Base-by-base conservation (phyloP, 257 asterid genomes). In the Fraxinus quadrangulata region DNA sequence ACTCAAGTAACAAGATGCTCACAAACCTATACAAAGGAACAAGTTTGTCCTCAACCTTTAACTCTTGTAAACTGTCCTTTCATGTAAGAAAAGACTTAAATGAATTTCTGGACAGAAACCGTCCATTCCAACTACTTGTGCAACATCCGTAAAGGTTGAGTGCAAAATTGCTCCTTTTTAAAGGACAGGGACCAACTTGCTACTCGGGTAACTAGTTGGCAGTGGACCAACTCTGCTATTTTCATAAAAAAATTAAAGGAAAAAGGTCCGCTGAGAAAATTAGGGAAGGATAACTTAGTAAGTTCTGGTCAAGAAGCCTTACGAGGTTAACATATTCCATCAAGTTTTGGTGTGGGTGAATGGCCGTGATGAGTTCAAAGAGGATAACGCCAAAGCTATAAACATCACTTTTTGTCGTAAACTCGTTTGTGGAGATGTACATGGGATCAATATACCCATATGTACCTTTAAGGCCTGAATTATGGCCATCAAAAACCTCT, bases 311-410 rank as follows among this genome's bases (percentile, higher is more conserved):
- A 23, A 36, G 6, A 75, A 75, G 76, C 45, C 97, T 87, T 89
- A 96, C 99, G 71, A 96, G 97, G 84, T 96, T 93, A 77, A 96
- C 92, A 77, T 92, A 96, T 84, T 96, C 99, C 93, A 96, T 79
- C 76, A 96, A 78, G 90, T 96, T 96, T 75, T 93, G 97, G 82
- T 96, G 98, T 3, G 99, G 99, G 77, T 96, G 99, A 76, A 96
- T 96, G 77, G 98, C 97, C 2, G 98, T 92, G 87, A 96, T 93
- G 85, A 96, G 90, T 87, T 96, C 99, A 76, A 96, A 96, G 83
- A 96, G 97, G 87, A 96, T 89, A 56, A 96, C 80, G 36, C 99
- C 99, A 78, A 96, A 88, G 84, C 98, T 96, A 83, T 92, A 96
- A 73, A 96, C 89, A 74, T 93, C 99, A 75, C 99, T 96, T 84